Evolutionary conservation across 2,329 filamentous ascomycete species (phyloP).

Genomic region (Ophiostoma perfectum): DNA sequence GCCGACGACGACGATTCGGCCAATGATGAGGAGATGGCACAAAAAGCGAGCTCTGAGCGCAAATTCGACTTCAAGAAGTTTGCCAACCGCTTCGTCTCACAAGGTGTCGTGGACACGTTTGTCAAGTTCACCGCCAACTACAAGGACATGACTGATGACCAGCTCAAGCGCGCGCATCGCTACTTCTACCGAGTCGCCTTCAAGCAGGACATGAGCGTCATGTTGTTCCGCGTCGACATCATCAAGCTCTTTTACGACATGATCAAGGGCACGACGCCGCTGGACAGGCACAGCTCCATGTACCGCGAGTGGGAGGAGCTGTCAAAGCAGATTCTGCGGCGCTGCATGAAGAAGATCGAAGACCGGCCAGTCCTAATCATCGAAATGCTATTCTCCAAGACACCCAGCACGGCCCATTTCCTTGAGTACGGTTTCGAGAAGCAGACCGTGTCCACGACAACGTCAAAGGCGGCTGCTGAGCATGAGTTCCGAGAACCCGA

Average conservation of each 20-base stretch:
- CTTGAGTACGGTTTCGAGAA: slow-evolving; percentile 87
- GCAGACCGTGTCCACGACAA: slow-evolving; percentile 55
- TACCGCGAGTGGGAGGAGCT: slow-evolving; percentile 91
- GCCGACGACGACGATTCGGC: slow-evolving; percentile 59
- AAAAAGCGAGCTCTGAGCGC: slow-evolving; percentile 69
- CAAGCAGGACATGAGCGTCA: slow-evolving; percentile 84
- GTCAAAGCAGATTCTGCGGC: slow-evolving; percentile 74
- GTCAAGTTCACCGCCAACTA: slow-evolving; percentile 74
- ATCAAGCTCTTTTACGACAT: slow-evolving; percentile 82
- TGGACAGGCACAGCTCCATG: slow-evolving; percentile 60
- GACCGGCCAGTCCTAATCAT: slow-evolving; percentile 79
- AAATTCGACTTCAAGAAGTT: slow-evolving; percentile 93
- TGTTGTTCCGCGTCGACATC: slow-evolving; percentile 88
- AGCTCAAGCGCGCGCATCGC: slow-evolving; percentile 86
- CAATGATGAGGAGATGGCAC: slow-evolving; percentile 65
- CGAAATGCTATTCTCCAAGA: slow-evolving; percentile 93
- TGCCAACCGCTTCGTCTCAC: slow-evolving; percentile 70
- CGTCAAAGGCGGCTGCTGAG: slow-evolving; percentile 67
- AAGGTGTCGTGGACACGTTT: slow-evolving; percentile 85
- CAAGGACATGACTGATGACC: slow-evolving; percentile 67
- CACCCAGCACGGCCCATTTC: slow-evolving; percentile 74
- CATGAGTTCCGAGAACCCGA: slow-evolving; percentile 65
- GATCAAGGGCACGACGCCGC: slow-evolving; percentile 77
- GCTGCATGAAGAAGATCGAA: slow-evolving; percentile 76
- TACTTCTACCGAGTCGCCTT: slow-evolving; percentile 93